A percentile compares a stretch with the other conserved stretches of the same genome.
phyloP scores from a whole-genome alignment of 1,284 basidiomycete species.

The Leccinum insolens region DNA sequence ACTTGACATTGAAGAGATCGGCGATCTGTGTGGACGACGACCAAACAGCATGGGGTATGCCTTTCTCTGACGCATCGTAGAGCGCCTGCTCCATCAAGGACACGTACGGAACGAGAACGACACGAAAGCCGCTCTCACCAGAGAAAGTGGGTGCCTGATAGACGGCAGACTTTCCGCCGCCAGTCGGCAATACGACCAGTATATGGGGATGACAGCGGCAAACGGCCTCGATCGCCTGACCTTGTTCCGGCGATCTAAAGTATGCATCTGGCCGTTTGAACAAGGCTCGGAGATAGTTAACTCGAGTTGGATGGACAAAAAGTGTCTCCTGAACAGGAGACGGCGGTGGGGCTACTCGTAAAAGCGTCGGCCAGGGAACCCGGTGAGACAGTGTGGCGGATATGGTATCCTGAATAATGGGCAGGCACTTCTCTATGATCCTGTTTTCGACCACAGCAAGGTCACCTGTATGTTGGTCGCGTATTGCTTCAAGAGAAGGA shows the following conservation, averaged over 20 bases:
- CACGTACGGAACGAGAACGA: background rate
- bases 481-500: background rate
- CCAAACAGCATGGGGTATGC: constrained; percentile 1
- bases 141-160: constrained; percentile 3
- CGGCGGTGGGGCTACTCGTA: background rate
- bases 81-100: constrained; percentile 3
- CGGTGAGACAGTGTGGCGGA: background rate
- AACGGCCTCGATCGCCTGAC: background rate
- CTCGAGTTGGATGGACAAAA: background rate
- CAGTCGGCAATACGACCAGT: background rate
- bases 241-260: background rate
- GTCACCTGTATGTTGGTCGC: background rate
- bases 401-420: background rate
- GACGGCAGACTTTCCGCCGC: constrained; percentile 2
- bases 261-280: background rate
- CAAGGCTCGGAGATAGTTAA: background rate
- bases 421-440: background rate
- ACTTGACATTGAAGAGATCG: background rate
- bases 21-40: background rate
- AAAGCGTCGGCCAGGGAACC: background rate
- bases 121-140: background rate
- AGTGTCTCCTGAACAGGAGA: background rate
- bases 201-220: background rate
- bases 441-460: background rate
- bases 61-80: background rate